Base-by-base conservation (phyloP, 768 basidiomycete species). In the Panellus pusillus region DNA sequence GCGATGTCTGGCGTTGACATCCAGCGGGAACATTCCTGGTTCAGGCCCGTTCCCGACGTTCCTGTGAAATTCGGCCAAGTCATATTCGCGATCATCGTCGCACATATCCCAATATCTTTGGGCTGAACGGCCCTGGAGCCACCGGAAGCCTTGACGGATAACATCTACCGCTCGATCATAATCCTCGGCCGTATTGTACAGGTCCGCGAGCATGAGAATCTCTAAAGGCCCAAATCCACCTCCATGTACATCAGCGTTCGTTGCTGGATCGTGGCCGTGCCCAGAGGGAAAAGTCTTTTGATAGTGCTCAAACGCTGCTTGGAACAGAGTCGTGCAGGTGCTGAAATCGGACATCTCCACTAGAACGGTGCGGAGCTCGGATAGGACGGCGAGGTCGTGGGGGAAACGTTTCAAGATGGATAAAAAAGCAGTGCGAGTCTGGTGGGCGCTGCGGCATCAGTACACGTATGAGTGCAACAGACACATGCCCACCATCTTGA, bases 61-160 rank as follows among this genome's bases (percentile, higher is more conserved):
- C 31, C 67, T 41, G 17, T 63, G 62, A 58, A 70, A 58, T 62
- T 71, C 68, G 42, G 71, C 66, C 4, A 29, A n/a, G 64, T 93
- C 91, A 63, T 83, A 99, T 68, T 99, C 96, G 48, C 94, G 76
- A 65, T 99, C 96, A 66, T 99, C 96, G 29, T 82, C 82, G 46
- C 84, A 81, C 17, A 78, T 70, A 58, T 93, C 90, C 93, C 94
- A 98, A 54, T 87, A 86, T 50, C 75, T 77, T 61, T 89, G 87
- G 41, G 80, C 74, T 28, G 72, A 74, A 31, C 96, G 74, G 0
- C 92, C 91, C 67, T 98, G 92, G 9, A 98, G 69, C 96, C 96
- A 98, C 48, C 96, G 74, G 51, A 82, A 87, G 1, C 94, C 96
- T 45, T 75, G 77, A 47, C 88, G 78, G 51, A 96, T 86, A 1